Percentiles rank a stretch among this genome's conserved stretches.
Evolutionary conservation across 257 asterid genomes (phyloP).

Genomic region (Avicennia marina): DNA sequence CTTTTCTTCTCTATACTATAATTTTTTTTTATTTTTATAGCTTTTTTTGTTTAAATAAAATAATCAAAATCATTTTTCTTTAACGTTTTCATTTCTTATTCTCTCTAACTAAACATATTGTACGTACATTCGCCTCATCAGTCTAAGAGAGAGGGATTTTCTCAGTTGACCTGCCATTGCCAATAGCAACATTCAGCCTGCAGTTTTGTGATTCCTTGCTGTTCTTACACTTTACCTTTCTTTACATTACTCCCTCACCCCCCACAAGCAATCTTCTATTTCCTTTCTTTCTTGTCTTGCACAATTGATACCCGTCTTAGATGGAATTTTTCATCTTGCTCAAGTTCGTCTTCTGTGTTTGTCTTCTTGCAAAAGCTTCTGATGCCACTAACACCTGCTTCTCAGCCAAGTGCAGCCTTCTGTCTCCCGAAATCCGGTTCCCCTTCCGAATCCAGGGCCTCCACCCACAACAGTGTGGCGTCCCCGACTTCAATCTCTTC

Average conservation of each 20-base stretch:
- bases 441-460: conserved; percentile 21
- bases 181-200: conserved; percentile 5
- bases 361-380: conserved; percentile 16
- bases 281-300: neutral
- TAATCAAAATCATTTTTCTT: too few species aligned
- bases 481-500: conserved; percentile 21
- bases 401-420: conserved; percentile 9
- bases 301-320: too few species aligned
- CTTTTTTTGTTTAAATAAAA: too few species aligned
- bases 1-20: too few species aligned
- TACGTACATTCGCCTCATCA: too few species aligned
- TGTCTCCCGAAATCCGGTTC: conserved; percentile 14
- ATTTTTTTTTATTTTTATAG: too few species aligned
- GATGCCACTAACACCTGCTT: neutral
- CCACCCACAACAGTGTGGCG: conserved; percentile 16
- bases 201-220: conserved; percentile 9
- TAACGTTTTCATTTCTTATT: too few species aligned
- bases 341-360: conserved; percentile 13
- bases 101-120: neutral
- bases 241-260: too few species aligned
- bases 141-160: too few species aligned
- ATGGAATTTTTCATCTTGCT: too few species aligned
- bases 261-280: too few species aligned
- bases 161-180: conserved; percentile 1
- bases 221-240: conserved; percentile 18